These are phyloP conservation scores for Phytophthora constricta DNA, from an alignment of 352 stramenopile species.

Conservation along the genomic window DNA sequence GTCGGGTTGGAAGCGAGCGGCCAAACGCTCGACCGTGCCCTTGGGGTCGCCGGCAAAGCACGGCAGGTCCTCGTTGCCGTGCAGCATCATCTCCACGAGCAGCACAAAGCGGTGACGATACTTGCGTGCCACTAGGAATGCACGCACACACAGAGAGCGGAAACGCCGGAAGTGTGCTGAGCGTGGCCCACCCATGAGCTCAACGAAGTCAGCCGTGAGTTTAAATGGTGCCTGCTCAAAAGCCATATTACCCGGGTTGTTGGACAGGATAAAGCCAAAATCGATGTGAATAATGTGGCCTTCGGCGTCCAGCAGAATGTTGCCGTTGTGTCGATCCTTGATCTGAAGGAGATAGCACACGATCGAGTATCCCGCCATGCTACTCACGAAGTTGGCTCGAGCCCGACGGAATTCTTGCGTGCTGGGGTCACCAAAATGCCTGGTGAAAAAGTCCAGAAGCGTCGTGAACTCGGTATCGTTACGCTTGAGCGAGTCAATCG, in stretches of 20 bases:
- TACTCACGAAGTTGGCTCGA: slow-evolving; percentile 89
- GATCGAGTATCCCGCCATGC: slow-evolving; percentile 92
- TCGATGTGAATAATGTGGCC: slow-evolving; percentile 98
- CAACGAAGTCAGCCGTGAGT: slow-evolving; percentile 96
- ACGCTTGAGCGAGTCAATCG: slow-evolving; percentile 97
- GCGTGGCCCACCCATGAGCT: slow-evolving; percentile 94
- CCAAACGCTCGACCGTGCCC: slow-evolving; percentile 89
- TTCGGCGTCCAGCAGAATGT: slow-evolving; percentile 96
- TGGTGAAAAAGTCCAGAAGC: slow-evolving; percentile 94
- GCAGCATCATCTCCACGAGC: slow-evolving; percentile 97
- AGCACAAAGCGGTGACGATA: slow-evolving; percentile 96
- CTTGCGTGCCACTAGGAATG: slow-evolving; percentile 95
- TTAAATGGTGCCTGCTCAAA: slow-evolving; percentile 98
- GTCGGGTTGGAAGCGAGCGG: slow-evolving; percentile 93
- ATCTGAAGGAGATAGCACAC: slow-evolving; percentile 97
- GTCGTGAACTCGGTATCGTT: slow-evolving; percentile 93
- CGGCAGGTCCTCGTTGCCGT: slow-evolving; percentile 95
- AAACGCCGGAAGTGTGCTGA: slow-evolving; percentile 95
- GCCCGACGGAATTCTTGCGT: slow-evolving; percentile 79
- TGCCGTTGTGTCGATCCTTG: slow-evolving; percentile 98
- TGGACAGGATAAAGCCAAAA: slow-evolving; percentile 96
- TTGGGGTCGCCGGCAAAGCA: slow-evolving; percentile 95
- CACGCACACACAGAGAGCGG: slow-evolving; percentile 94
- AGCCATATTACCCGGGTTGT: slow-evolving; percentile 92
- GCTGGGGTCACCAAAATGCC: slow-evolving; percentile 90